Evolutionary conservation across 768 basidiomycete species (phyloP), one percentile per base, ranked within the genome.

Genomic region (Sarcodon aspratus): DNA sequence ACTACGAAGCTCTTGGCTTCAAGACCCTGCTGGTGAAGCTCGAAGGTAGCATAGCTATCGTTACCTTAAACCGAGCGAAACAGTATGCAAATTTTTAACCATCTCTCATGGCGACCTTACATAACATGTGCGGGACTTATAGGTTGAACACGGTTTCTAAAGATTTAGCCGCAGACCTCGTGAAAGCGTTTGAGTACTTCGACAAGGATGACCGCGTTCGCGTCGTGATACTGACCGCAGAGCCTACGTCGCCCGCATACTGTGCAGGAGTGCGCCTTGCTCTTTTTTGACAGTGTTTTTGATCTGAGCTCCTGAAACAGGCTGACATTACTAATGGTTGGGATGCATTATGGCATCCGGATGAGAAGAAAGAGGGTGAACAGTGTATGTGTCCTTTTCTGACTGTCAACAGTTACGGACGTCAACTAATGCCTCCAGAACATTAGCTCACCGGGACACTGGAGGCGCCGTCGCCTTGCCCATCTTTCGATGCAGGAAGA

Each of bases 131-230:
- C 21, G 21, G 21, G 5, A 5, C 9, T 3, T 33, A n/a, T 38
- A 78, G 76, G 52, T 66, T 70, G 42, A 79, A 78, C 52, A 71
- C 68, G 7, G 71, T 72, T 55, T 62, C 56, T 21, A 46, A 36
- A 3, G 52, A 48, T 9, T 51, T 77, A 10, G 57, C 61, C 21
- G 27, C 58, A 0, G 75, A 78, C 11, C 55, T 77, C 35, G 60
- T 69, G 33, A 59, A 69, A 40, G 66, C 66, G 1, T 77, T 75
- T 51, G 67, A 67, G 15, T 54, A 74, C 3, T 67, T 68, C 15
- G 75, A 78, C 62, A 64, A 60, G 44, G 78, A 79, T 49, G 76
- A 78, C 53, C 68, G 72, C 36, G 71, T 79, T 17, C 68, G 71
- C 35, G 76, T 65, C 0, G 69, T 78, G 13, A 66, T 79, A 15